Evolutionary conservation across 2,329 filamentous ascomycete genomes (phyloP).

Genomic region (Exophiala lecanii-corni): DNA sequence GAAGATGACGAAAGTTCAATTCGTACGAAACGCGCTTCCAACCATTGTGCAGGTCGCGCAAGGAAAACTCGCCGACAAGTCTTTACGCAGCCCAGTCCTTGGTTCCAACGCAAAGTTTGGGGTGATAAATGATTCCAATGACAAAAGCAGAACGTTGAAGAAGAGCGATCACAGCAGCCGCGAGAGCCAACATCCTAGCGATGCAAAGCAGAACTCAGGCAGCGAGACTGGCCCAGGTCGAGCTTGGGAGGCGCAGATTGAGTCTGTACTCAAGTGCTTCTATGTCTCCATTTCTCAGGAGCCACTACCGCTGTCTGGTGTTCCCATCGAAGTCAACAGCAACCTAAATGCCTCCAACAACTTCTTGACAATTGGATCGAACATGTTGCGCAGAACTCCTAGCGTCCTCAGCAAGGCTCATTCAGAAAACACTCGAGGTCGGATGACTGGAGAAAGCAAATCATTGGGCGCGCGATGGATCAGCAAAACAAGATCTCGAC

Average conservation of each 20-base stretch:
- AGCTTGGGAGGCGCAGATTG: slow-evolving; percentile 84
- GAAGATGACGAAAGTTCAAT: slow-evolving; percentile 93
- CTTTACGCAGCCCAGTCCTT: slow-evolving; percentile 12
- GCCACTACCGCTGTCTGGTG: slow-evolving; percentile 76
- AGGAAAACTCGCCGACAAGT: slow-evolving; percentile 11
- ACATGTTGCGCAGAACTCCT: slow-evolving; percentile 76
- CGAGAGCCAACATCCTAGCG: slow-evolving; percentile 23
- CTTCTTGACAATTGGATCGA: slow-evolving; percentile 63
- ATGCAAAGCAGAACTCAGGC: slow-evolving; percentile 52
- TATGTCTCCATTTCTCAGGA: slow-evolving; percentile 86
- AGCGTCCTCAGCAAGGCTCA: slow-evolving; percentile 91
- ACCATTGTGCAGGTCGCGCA: slow-evolving; percentile 70
- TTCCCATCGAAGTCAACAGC: slow-evolving; percentile 33
- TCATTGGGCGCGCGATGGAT: slow-evolving; percentile 68
- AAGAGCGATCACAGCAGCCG: slow-evolving; percentile 28
- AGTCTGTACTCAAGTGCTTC: slow-evolving; percentile 85
- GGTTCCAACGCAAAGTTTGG: slow-evolving; percentile 7
- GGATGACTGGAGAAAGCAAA: slow-evolving; percentile 58
- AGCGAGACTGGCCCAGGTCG: slow-evolving; percentile 70
- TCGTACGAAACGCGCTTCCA: slow-evolving; percentile 92
- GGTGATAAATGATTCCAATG: slow-evolving; percentile 9
- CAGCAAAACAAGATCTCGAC: slow-evolving; percentile 79
- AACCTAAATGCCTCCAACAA: slow-evolving; percentile 40
- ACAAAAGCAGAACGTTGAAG: slow-evolving; percentile 3
- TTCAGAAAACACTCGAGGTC: slow-evolving; percentile 75